Base-by-base conservation (phyloP, 2,329 filamentous ascomycete species). In the Lachnellula cervina region DNA sequence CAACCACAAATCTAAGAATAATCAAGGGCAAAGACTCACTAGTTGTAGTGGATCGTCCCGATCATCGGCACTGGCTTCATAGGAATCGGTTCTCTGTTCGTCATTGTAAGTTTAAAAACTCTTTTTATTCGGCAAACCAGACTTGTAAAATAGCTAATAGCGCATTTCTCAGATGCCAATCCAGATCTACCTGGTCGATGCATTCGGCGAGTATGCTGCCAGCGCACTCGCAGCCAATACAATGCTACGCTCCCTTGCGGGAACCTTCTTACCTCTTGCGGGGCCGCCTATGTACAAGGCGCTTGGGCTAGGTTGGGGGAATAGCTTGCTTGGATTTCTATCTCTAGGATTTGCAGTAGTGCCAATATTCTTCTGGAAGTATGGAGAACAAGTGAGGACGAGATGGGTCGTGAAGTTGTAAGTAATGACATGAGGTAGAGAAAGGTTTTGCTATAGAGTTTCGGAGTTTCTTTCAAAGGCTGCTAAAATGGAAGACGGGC, bases 11-110 rank as follows among this genome's bases (percentile, higher is more conserved):
- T 2, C 8, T 1, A 16, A n/a, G 37, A n/a, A 9, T 2, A 6
- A 17, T 3, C 16, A 9, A 6, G 17, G 3, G n/a, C 37, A 40
- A 40, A 9, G 14, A 40, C 37, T 40, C 16, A 40, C 37, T 0
- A 13, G 11, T 5, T 40, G 16, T 16, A 40, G 37, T 78, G 74
- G 74, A 73, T 77, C 23, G 72, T 70, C 0, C 73, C 75, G 1
- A 73, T 76, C 55, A 70, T 76, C 11, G 73, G 69, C 1, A 77
- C 73, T 0, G 59, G 66, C 0, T 63, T 74, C 37, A 66, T 76
- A 34, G 75, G 75, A 2, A 49, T 74, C 2, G 55, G 59, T 2
- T 43, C 49, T 4, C 52, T 61, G 9, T 14, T 48, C 1, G 56
- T 57, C 6, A 38, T 57, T 46, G 23, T 32, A 28, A 28, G 44